Percentiles rank a stretch among this genome's conserved stretches.
Conservation (phyloP, 139 green algal genomes). For the Picochlorum sp. region DNA sequence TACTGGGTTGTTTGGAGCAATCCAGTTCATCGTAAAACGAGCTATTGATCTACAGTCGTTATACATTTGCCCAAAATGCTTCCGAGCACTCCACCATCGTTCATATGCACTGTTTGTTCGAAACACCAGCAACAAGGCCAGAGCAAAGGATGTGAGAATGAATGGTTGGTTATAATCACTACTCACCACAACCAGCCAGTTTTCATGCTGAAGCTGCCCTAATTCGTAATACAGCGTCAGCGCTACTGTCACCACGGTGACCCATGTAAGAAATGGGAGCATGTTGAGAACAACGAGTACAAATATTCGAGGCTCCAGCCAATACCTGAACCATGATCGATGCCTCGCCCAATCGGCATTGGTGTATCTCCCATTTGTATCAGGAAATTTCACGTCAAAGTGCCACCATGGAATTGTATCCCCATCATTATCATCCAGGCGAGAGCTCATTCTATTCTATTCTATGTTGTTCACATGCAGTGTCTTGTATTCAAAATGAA, state of each 20-base stretch:
- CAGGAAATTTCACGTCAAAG: neutral
- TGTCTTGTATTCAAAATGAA: too few species aligned
- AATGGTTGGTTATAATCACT: slow-evolving; percentile 14
- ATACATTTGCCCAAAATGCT: slow-evolving; percentile 10
- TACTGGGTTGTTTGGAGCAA: neutral
- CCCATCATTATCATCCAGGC: neutral
- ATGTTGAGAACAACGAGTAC: slow-evolving; percentile 1
- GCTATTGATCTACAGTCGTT: slow-evolving; percentile 8
- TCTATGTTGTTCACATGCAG: too few species aligned
- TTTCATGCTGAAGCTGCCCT: slow-evolving; percentile 7
- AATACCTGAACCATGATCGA: slow-evolving; percentile 13
- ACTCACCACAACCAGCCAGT: slow-evolving; percentile 5
- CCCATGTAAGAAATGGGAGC: slow-evolving; percentile 4
- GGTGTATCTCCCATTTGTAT: slow-evolving; percentile 3
- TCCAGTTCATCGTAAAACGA: slow-evolving; percentile 16
- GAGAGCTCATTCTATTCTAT: too few species aligned
- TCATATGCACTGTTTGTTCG: slow-evolving; percentile 36
- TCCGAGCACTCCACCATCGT: slow-evolving; percentile 42
- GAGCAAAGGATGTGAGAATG: slow-evolving; percentile 25
- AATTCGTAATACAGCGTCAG: slow-evolving; percentile 9
- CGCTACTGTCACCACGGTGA: slow-evolving; percentile 2
- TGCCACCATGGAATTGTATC: slow-evolving; percentile 7
- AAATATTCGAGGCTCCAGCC: slow-evolving; percentile 17
- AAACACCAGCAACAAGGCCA: slow-evolving; percentile 46
- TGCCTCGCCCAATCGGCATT: slow-evolving; percentile 13